These are phyloP conservation scores for Rhizopogon rudus DNA, from an alignment of 768 basidiomycete genomes.

Conservation along the genomic window DNA sequence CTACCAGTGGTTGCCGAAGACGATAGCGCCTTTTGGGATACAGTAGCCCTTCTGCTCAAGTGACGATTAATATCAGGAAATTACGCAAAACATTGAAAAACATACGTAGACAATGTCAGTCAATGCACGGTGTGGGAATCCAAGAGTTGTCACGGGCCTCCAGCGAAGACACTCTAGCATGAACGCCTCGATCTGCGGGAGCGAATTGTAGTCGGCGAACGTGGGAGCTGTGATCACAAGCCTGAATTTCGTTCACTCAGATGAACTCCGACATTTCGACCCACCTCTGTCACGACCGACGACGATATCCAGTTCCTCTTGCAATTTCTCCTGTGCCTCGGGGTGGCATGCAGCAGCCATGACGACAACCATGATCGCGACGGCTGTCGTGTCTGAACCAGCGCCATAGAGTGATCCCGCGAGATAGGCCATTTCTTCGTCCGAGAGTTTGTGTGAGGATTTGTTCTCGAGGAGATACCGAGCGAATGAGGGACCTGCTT, in stretches of 20 bases:
- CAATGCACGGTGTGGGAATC: constrained; percentile 61
- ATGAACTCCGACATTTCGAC: background rate
- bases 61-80: background rate
- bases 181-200: constrained; percentile 37
- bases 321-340: constrained; percentile 43
- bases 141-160: constrained; percentile 36
- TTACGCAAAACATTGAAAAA: background rate
- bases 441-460: constrained; percentile 44
- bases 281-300: constrained; percentile 37
- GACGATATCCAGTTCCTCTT: constrained; percentile 50
- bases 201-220: constrained; percentile 30
- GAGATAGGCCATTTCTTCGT: constrained; percentile 57
- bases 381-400: constrained; percentile 61
- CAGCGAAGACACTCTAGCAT: constrained; percentile 37
- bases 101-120: constrained; percentile 60
- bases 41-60: constrained; percentile 27
- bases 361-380: constrained; percentile 49
- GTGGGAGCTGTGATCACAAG: constrained; percentile 27
- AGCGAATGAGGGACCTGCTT: constrained; percentile 41
- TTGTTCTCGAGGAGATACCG: constrained; percentile 56
- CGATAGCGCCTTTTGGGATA: constrained; percentile 31
- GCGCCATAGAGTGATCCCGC: constrained; percentile 64
- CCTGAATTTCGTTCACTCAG: background rate
- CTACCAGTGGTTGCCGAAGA: constrained; percentile 33
- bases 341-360: constrained; percentile 58